Conservation (phyloP, 768 basidiomycete species). For the Phanerodontia chrysosporium region DNA sequence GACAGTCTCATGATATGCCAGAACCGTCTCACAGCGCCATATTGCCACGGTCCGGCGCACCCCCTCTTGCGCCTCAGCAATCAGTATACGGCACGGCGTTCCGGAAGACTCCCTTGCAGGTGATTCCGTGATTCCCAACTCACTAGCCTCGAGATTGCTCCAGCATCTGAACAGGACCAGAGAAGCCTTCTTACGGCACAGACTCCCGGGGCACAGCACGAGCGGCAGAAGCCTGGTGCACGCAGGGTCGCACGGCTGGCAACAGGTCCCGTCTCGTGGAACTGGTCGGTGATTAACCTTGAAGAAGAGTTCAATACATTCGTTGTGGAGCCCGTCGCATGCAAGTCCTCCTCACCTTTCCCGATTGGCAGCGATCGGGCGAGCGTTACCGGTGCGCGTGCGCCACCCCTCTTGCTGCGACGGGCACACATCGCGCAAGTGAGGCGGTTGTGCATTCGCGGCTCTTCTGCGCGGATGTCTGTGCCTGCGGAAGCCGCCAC, state of each 20-base stretch:
- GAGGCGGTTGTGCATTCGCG: not conserved
- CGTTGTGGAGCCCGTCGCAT: not conserved
- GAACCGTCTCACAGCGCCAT: too few species aligned
- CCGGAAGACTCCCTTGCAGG: not conserved
- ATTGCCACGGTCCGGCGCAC: not conserved
- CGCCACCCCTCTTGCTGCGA: not conserved
- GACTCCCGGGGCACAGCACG: not conserved
- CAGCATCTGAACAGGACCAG: not conserved
- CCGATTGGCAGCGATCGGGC: not conserved
- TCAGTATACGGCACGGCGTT: not conserved
- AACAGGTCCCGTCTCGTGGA: not conserved
- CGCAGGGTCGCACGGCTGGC: not conserved
- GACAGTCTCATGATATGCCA: too few species aligned
- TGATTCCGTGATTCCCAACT: not conserved
- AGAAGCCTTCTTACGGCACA: not conserved
- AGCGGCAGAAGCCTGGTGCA: not conserved
- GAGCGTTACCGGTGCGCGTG: not conserved
- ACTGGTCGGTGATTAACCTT: not conserved
- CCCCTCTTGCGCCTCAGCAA: not conserved
- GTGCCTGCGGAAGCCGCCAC: not conserved
- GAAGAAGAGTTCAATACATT: not conserved
- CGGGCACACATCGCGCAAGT: not conserved
- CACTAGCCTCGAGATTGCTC: not conserved
- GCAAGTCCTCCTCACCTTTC: not conserved
- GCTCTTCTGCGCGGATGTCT: not conserved